Percentiles rank a stretch among this genome's conserved stretches.
Evolutionary conservation across 1,284 basidiomycete genomes (phyloP).

Genomic region (Phellinidium pouzarii): DNA sequence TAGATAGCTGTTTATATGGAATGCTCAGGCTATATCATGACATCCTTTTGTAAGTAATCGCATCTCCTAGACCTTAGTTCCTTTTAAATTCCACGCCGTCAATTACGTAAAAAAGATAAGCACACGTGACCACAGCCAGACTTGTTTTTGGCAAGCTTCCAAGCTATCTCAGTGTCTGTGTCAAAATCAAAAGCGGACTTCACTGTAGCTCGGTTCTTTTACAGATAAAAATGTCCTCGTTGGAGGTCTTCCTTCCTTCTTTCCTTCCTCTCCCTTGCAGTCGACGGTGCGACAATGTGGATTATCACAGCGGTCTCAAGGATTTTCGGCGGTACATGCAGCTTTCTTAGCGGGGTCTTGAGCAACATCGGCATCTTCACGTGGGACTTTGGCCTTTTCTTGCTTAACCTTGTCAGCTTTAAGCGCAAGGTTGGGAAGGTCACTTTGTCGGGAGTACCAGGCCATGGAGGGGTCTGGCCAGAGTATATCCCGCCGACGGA

Average conservation of each 20-base stretch:
- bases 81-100: no score
- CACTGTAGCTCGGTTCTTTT: no score
- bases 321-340: constrained; percentile 9
- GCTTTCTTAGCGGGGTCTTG: constrained; percentile 9
- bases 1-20: no score
- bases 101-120: no score
- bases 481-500: constrained; percentile 48
- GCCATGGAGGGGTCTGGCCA: constrained; percentile 64
- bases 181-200: no score
- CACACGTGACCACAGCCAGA: no score
- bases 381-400: constrained; percentile 50
- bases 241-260: background rate
- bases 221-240: background rate
- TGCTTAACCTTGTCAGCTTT: constrained; percentile 49
- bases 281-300: constrained; percentile 3
- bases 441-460: constrained; percentile 48
- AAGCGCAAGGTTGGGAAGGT: constrained; percentile 45
- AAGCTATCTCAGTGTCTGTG: no score
- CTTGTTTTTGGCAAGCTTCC: no score
- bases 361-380: constrained; percentile 23
- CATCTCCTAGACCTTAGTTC: no score
- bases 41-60: no score
- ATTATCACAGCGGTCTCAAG: constrained; percentile 11
- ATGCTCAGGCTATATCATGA: no score
- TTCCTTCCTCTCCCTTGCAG: no score